Evolutionary conservation across 257 asterid species (phyloP).

Genomic region (Petunia axillaris): DNA sequence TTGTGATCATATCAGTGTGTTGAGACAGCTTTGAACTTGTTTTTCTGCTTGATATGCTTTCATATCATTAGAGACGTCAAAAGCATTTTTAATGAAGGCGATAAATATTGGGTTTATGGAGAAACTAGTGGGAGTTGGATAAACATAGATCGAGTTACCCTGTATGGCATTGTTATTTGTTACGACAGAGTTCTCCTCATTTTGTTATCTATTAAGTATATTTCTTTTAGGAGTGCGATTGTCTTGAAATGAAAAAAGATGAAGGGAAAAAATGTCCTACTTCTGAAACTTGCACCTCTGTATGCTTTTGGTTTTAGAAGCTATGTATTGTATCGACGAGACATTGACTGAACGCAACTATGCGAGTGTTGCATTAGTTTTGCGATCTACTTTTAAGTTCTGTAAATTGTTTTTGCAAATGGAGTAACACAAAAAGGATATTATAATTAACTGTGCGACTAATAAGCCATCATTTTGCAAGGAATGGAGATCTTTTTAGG

Average conservation of each 20-base stretch:
- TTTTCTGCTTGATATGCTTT: not conserved
- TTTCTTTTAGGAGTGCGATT: not conserved
- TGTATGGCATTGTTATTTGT: too few species aligned
- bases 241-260: not conserved
- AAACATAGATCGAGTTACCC: too few species aligned
- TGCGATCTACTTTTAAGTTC: not conserved
- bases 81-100: not conserved
- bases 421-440: not conserved
- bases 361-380: not conserved
- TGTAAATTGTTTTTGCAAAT: not conserved
- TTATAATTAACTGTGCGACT: not conserved
- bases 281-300: not conserved
- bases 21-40: not conserved
- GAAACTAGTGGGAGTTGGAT: not conserved
- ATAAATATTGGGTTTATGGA: not conserved
- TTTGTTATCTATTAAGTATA: too few species aligned
- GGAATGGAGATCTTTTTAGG: too few species aligned
- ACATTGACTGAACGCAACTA: not conserved
- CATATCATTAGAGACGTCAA: not conserved
- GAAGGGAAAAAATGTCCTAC: not conserved
- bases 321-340: not conserved
- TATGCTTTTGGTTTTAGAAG: not conserved
- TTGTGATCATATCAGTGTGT: slow-evolving; percentile 13
- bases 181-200: not conserved
- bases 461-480: not conserved